These are phyloP conservation scores for Populus tremula DNA, from an alignment of 345 rosid genomes.

Conservation along the genomic window DNA sequence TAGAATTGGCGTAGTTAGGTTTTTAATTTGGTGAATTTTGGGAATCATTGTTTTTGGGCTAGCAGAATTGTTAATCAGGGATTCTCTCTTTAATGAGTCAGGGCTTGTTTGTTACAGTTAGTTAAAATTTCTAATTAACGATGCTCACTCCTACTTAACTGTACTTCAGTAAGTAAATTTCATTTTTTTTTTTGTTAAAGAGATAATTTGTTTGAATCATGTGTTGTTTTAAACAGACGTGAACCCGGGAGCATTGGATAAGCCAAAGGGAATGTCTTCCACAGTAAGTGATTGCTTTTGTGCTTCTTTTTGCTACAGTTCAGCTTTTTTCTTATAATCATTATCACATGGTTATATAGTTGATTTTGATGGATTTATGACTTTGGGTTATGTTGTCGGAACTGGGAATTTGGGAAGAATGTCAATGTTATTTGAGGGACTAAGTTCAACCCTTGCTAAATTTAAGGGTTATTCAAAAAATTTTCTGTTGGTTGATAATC, in stretches of 20 bases:
- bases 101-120: not conserved
- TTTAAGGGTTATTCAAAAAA: not conserved
- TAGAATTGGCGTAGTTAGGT: not conserved
- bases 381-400: not conserved
- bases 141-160: not conserved
- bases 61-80: not conserved
- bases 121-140: not conserved
- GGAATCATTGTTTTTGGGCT: not conserved
- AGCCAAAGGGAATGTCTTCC: conserved; percentile 22
- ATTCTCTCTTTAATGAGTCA: not conserved
- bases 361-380: not conserved
- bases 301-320: not conserved
- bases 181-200: not conserved
- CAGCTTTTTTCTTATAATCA: not conserved
- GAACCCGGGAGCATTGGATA: conserved; percentile 22
- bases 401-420: not conserved
- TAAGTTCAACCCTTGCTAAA: not conserved
- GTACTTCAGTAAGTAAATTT: not conserved
- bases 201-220: not conserved
- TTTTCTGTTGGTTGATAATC: not conserved
- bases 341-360: not conserved
- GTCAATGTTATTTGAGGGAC: not conserved
- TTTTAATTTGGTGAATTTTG: not conserved
- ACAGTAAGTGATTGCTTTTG: conserved; percentile 33
- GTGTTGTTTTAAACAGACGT: conserved; percentile 25